phyloP scores from a whole-genome alignment of 306 rosid species.

The Elaeagnus macrophylla region DNA sequence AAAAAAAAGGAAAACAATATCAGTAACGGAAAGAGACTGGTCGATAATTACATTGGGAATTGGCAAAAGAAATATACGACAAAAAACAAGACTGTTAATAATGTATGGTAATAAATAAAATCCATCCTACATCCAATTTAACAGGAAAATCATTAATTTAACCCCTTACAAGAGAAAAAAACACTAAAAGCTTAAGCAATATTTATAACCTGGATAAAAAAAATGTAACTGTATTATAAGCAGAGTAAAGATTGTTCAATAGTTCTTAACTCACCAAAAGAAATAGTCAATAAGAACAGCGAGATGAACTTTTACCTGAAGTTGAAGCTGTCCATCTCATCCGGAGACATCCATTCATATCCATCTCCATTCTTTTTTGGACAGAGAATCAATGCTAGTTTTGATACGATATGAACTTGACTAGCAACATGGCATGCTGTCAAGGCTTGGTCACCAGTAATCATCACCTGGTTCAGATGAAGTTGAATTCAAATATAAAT shows the following conservation, averaged over 20 bases:
- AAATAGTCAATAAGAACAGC: neutral
- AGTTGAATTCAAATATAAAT: neutral
- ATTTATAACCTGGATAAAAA: neutral
- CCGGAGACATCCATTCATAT: conserved; percentile 84
- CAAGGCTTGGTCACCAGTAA: conserved; percentile 98
- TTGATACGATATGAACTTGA: conserved; percentile 90
- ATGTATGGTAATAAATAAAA: neutral
- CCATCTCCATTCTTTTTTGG: conserved; percentile 45
- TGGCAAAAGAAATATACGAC: neutral
- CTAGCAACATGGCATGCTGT: conserved; percentile 99
- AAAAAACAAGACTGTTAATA: neutral
- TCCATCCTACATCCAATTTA: neutral
- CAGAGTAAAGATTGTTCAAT: neutral
- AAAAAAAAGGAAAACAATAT: neutral
- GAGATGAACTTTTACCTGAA: conserved; percentile 42
- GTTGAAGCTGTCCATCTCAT: conserved; percentile 55
- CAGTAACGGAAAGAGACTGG: neutral
- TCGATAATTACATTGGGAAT: neutral
- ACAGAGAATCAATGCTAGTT: conserved; percentile 71
- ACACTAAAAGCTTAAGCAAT: neutral
- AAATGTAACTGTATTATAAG: neutral
- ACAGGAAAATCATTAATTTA: conserved; percentile 7
- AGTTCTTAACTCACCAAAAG: neutral
- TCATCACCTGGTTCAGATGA: conserved; percentile 63
- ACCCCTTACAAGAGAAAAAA: neutral